These are phyloP conservation scores for Acacia acuminata DNA, from an alignment of 306 rosid genomes.

Conservation along the genomic window DNA sequence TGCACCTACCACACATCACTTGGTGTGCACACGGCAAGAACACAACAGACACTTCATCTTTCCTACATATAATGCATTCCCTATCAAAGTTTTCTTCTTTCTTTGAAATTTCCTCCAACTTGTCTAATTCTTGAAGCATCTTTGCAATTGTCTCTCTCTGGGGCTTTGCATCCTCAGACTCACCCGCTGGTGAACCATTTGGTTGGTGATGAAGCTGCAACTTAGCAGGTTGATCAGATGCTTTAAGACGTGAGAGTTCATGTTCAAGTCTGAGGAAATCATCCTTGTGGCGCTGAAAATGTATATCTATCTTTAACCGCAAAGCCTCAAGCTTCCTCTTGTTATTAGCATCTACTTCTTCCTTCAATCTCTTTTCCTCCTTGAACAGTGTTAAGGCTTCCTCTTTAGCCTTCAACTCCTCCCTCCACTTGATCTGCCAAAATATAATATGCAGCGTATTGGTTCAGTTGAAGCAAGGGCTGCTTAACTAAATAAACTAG, in stretches of 20 bases:
- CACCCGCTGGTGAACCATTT: constrained; percentile 40
- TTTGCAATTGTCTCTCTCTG: constrained; percentile 74
- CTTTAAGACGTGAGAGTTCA: constrained; percentile 73
- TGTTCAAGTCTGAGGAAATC: constrained; percentile 87
- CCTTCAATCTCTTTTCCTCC: constrained; percentile 72
- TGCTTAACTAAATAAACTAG: not conserved
- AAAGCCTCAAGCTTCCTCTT: constrained; percentile 83
- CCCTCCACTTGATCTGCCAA: constrained; percentile 72
- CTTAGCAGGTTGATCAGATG: constrained; percentile 57
- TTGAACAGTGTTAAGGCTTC: constrained; percentile 55
- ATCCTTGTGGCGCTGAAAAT: constrained; percentile 96
- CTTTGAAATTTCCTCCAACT: constrained; percentile 60
- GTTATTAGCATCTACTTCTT: constrained; percentile 71
- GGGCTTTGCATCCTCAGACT: constrained; percentile 50
- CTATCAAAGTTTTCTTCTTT: constrained; percentile 59
- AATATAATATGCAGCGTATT: constrained; percentile 25
- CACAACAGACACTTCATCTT: constrained; percentile 84
- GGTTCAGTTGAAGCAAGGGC: constrained; percentile 20
- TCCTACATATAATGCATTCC: constrained; percentile 77
- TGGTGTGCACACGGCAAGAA: constrained; percentile 97
- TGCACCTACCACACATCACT: constrained; percentile 83
- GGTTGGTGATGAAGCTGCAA: constrained; percentile 47
- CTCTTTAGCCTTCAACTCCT: constrained; percentile 81
- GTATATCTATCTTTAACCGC: constrained; percentile 82
- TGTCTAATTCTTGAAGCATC: constrained; percentile 74